Conservation (phyloP, 352 stramenopile genomes). For the Phytopythium vexans region DNA sequence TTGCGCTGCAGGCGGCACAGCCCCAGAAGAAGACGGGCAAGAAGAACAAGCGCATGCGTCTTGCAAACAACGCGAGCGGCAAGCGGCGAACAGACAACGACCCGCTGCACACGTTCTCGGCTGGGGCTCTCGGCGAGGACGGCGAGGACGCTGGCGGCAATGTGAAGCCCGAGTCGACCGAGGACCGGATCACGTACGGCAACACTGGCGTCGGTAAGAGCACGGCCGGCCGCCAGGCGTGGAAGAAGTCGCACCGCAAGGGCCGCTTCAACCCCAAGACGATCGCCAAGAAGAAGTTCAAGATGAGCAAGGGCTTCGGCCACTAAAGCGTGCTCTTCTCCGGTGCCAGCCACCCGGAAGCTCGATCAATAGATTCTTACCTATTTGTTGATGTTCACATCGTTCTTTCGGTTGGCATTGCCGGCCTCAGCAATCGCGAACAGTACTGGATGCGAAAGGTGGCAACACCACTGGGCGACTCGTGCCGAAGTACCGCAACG, state of each 20-base stretch:
- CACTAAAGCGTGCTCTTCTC: conserved; percentile 41
- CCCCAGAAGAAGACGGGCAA: conserved; percentile 82
- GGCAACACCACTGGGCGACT: conserved; percentile 34
- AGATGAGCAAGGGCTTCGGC: conserved; percentile 55
- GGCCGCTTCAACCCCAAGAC: conserved; percentile 93
- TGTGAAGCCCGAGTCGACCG: conserved; percentile 53
- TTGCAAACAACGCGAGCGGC: conserved; percentile 42
- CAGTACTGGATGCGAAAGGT: conserved; percentile 42
- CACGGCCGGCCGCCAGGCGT: conserved; percentile 92
- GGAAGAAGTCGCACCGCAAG: conserved; percentile 87
- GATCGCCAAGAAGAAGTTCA: conserved; percentile 85
- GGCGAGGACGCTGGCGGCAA: conserved; percentile 32
- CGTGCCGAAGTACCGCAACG: conserved; percentile 57
- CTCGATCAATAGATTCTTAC: conserved; percentile 34
- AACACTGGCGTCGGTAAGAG: conserved; percentile 91
- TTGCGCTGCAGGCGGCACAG: conserved; percentile 89
- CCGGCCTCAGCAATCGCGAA: background rate
- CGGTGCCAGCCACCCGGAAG: conserved; percentile 4
- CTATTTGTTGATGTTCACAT: background rate
- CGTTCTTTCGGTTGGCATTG: background rate
- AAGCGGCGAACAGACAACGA: conserved; percentile 94
- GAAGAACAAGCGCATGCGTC: conserved; percentile 63
- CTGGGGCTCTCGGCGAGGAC: conserved; percentile 51
- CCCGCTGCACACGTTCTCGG: conserved; percentile 94
- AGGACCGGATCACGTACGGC: conserved; percentile 88